Percentiles rank a stretch among this genome's conserved stretches.
phyloP scores from a whole-genome alignment of 2,329 filamentous ascomycete species.

The Aspergillus sojae region DNA sequence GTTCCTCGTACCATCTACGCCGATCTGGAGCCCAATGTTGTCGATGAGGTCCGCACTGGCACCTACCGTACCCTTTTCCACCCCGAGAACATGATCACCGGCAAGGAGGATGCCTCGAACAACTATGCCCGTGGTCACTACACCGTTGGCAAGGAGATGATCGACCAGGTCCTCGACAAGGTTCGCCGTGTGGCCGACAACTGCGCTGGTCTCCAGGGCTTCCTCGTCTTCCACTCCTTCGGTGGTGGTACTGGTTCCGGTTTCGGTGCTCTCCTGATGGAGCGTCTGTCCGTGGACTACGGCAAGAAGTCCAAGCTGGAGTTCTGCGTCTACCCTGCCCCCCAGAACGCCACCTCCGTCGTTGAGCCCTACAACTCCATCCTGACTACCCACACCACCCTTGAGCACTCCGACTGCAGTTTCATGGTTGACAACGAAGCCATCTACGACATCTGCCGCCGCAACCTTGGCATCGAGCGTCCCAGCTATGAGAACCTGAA shows the following conservation, averaged over 20 bases:
- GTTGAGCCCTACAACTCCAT: constrained; percentile 99
- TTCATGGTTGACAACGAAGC: constrained; percentile 99
- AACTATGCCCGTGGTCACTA: constrained; percentile 99
- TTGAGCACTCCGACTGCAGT: constrained; percentile 99
- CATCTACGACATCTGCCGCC: constrained; percentile 98
- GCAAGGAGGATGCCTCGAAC: constrained; percentile 99
- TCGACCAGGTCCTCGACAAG: constrained; percentile 97
- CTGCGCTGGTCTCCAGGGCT: constrained; percentile 96
- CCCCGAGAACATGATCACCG: constrained; percentile 99
- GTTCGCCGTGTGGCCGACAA: constrained; percentile 96
- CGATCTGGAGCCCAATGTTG: constrained; percentile 99
- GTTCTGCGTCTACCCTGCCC: constrained; percentile 98
- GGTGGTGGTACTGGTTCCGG: constrained; percentile 98
- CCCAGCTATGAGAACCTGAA: constrained; percentile 99
- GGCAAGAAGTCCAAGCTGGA: constrained; percentile 99
- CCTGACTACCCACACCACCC: constrained; percentile 96
- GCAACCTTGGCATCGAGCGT: constrained; percentile 94
- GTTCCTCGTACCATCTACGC: constrained; percentile 98
- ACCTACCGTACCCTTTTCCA: constrained; percentile 96
- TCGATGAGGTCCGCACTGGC: constrained; percentile 98
- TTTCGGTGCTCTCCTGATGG: constrained; percentile 97
- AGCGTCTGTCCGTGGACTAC: constrained; percentile 97
- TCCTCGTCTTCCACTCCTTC: constrained; percentile 99
- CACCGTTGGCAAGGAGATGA: constrained; percentile 99
- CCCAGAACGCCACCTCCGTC: constrained; percentile 94